Evolutionary conservation across 208 protist genomes (phyloP), one percentile per base, ranked within the genome.

Genomic region (Acanthamoeba culbertsoni): DNA sequence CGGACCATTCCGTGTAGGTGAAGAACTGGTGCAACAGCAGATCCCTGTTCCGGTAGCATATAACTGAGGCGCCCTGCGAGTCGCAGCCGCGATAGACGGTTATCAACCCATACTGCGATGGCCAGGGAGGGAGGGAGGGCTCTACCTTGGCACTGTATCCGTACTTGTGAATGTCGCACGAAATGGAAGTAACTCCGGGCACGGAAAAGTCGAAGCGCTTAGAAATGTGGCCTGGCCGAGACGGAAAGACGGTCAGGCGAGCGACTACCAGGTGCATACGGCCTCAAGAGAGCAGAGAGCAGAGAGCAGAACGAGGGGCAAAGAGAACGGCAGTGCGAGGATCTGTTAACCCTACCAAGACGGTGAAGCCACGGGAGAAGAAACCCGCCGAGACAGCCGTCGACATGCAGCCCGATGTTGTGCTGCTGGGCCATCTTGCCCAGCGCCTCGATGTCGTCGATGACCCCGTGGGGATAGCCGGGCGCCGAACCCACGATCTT

Each of bases 81-180:
- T 2, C 26, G 26, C 23, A 71, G 1, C 1, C 10, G 23, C 5
- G 35, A 77, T 12, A 62, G 14, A 35, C 16, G 31, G n/a, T n/a
- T n/a, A n/a, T n/a, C n/a, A n/a, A 37, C 12, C 40, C 68, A 37
- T 23, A 53, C 16, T 79, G 68, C 12, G 40, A 79, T 55, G 48
- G 20, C 55, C n/a, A 2, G 73, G 7, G n/a, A 96, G 98, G 35
- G 96, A 97, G 18, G 48, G 48, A 23, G 48, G 12, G 18, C 48
- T 55, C 48, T 1, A 98, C 99, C 94, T 99, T 99, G 0, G 98
- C 98, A 0, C 98, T 97, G 95, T 98, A 99, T 82, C 99, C 99
- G 97, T 99, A 99, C 95, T 99, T 99, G 96, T 99, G 99, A 88
- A 98, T 98, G 96, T 99, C 99, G 71, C 96, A 98, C 53, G 97